Base-by-base conservation (phyloP, 2,329 filamentous ascomycete genomes). In the Fusarium nelsonii region DNA sequence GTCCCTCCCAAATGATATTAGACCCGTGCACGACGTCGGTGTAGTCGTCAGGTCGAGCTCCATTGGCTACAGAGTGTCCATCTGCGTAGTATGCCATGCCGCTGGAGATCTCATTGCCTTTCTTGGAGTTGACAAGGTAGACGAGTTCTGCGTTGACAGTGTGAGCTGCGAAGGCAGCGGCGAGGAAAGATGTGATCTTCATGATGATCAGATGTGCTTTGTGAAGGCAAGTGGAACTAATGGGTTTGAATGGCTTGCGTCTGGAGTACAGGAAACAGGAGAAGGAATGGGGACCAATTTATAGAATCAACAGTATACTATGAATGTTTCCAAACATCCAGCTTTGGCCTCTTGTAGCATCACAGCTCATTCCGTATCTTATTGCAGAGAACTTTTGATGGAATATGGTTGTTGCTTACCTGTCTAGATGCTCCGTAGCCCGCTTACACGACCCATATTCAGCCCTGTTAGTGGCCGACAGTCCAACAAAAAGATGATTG, bases 31-130 rank as follows among this genome's bases (percentile, higher is more conserved):
- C 20, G 8, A 61, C 43, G 0, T 61, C 43, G 7, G 48, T 40
- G 10, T 61, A 51, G 7, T 59, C 30, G 18, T 60, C 28, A 0
- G 54, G 57, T 3, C 12, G 54, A 6, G 57, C 57, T 6, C 18
- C n/a, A 0, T 44, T 56, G 0, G 23, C 39, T 16, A 54, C 8
- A 2, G 45, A 45, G 10, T 41, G 30, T 1, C 30, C 43, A 6
- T 60, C 40, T 4, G 28, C 54, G 1, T 59, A 60, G 9, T 41
- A 60, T 2, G 53, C 57, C 28, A 60, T 60, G 14, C 53, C 57
- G 5, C 57, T 60, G 4, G 41, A 60, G 7, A 40, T 30, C 9
- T 60, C 41, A 1, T 11, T 49, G 2, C 57, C 34, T 16, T 49
- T 60, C 28, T 10, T 28, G 7, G 53, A 60, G 54, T 60, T 49